Evolutionary conservation across 2,329 filamentous ascomycete species (phyloP), one percentile per base, ranked within the genome.

Genomic region (Dactylellina sp.): DNA sequence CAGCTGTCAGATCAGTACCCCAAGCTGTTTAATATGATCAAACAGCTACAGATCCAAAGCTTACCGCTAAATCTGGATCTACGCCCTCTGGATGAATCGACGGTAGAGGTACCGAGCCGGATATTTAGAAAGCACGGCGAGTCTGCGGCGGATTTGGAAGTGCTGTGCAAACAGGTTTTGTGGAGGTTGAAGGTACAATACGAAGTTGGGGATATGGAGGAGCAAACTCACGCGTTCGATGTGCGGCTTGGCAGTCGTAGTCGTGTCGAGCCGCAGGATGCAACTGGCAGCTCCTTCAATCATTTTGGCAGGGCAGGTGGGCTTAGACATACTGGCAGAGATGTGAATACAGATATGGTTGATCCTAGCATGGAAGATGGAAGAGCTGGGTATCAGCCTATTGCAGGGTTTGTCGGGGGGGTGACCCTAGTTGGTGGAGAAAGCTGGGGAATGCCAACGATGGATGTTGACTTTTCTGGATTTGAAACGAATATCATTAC

Each of bases 391-490:
- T 70, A 61, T 18, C 64, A 70, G 35, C 52, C 52, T 14, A 60
- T 68, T 20, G 22, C 46, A 4, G 52, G 62, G 9, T 65, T 50
- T 49, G 20, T 37, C 16, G 16, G 24, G 2, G 39, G 50, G 7
- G n/a, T 47, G 14, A 40, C 39, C 28, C 4, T 32, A 2, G 4
- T 16, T 40, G 37, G 14, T 16, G 42, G 63, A 7, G 53, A 53
- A 16, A 24, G 53, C 11, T 55, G 50, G 18, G 47, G 68, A n/a
- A 20, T 28, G 28, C 49, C 55, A 11, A 74, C 40, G 61, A 74
- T 74, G 70, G 70, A 74, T 46, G 70, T 74, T 14, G 70, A 74
- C 18, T 74, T 74, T 57, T 74, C 70, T 0, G 70, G 61, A 22
- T 74, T 74, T 39, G 70, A 74, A 32, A 74, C 70, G 16, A 65